Evolutionary conservation across 306 rosid genomes (phyloP).

Genomic region (Quercus cerris): DNA sequence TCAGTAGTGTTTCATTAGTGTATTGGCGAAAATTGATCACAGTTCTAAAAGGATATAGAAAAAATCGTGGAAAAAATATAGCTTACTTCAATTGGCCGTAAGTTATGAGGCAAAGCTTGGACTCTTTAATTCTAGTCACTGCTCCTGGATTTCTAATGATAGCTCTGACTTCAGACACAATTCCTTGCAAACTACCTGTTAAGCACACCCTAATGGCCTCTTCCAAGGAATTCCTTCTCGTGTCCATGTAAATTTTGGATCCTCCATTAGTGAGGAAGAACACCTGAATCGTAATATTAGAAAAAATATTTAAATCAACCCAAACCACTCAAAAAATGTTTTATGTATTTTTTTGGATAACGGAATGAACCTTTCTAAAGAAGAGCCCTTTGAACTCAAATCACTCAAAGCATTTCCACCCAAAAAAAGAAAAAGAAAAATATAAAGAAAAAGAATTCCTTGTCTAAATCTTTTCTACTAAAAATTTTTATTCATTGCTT

Average conservation of each 20-base stretch:
- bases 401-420: not conserved
- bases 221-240: constrained; percentile 43
- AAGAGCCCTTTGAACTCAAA: not conserved
- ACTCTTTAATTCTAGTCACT: constrained; percentile 32
- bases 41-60: not conserved
- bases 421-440: not conserved
- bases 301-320: not conserved
- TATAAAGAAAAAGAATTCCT: not conserved
- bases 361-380: no score
- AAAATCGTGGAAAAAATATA: not conserved
- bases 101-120: constrained; percentile 36
- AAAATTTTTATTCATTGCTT: not conserved
- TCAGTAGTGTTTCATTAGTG: not conserved
- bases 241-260: constrained; percentile 22
- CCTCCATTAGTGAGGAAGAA: constrained; percentile 53
- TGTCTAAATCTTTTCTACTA: not conserved
- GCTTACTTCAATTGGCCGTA: constrained; percentile 47
- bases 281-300: constrained; percentile 22
- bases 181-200: constrained; percentile 49
- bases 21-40: not conserved
- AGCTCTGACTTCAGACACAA: constrained; percentile 43
- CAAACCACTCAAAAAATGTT: not conserved
- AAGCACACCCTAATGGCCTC: constrained; percentile 45
- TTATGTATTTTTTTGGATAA: no score
- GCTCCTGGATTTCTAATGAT: constrained; percentile 34